Evolutionary conservation across 495 filamentous ascomycete species (phyloP), one percentile per base, ranked within the genome.

Genomic region (Lasiosphaeriaceae sp.): DNA sequence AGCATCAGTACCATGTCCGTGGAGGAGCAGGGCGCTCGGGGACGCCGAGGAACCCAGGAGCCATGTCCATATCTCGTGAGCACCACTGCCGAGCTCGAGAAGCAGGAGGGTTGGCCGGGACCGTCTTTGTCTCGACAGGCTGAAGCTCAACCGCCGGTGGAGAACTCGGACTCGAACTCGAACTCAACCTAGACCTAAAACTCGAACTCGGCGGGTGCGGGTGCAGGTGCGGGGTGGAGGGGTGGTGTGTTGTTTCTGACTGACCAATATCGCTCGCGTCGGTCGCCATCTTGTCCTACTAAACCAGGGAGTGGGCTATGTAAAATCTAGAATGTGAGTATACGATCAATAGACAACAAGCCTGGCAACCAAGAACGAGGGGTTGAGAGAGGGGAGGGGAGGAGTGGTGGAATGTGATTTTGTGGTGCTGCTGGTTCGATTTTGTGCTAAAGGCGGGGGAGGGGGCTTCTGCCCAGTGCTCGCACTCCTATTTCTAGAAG

Each of bases 221-320:
- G 26, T n/a, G 26, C 3, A 31, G 26, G 26, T 9, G 26, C 3
- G 26, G 44, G n/a, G n/a, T n/a, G n/a, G n/a, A n/a, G n/a, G n/a
- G n/a, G n/a, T n/a, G n/a, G n/a, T n/a, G n/a, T n/a, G n/a, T 16
- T 48, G 31, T 53, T 48, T 44, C 11, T 41, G 19, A 73, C 75
- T 63, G 64, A 78, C 75, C 75, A 24, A 72, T 66, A 55, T 72
- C 71, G 64, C 77, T 66, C 34, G 60, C 47, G 50, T 70, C 68
- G 63, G 67, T 60, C 54, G 71, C 68, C 71, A 74, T 74, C 22
- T 53, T 57, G 52, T 5, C 20, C 17, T 29, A 22, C 44, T 20
- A 19, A 19, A 47, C 44, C 44, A 6, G 44, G 44, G 17, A 47
- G 41, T 22, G 44, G 47, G 47, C 12, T 22, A 11, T 34, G 8